Base-by-base conservation (phyloP, 306 rosid genomes). In the Cotoneaster glaucophyllus region DNA sequence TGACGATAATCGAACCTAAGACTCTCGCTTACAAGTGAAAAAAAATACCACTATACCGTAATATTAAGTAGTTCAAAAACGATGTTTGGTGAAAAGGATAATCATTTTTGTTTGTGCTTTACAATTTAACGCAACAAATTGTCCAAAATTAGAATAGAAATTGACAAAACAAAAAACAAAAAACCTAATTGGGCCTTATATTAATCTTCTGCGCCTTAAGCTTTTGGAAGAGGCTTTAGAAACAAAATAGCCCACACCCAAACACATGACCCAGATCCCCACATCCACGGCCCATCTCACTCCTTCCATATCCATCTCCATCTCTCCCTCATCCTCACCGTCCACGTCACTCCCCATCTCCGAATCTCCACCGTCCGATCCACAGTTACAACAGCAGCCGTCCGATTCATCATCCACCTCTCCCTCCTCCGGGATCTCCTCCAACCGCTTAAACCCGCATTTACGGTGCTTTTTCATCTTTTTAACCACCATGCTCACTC, bases 191-290 rank as follows among this genome's bases (percentile, higher is more conserved):
- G 25, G 44, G 25, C 39, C 39, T 82, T 72, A 87, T 3, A 84
- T 26, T 15, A 81, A 44, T 56, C 74, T 80, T 74, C 62, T 74
- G 12, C 83, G 85, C 29, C 81, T 85, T 67, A 89, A 39, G 19
- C 70, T 50, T 56, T 82, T 81, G 26, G 76, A 67, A 28, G 91
- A 84, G 31, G 88, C 86, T 64, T 70, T 81, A 2, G 91, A 89
- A 32, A 87, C 88, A 73, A 87, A 77, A 62, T 63, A 70, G 25
- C 88, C 91, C 54, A 89, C 85, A 29, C 93, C 91, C 56, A 87
- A 80, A 71, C 88, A 89, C 77, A 83, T 58, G 69, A 79, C 86
- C 91, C 93, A 89, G 65, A 89, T 74, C 0, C 90, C 91, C 81
- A 86, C 64, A 62, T 87, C 91, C 9, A 87, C 83, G 45, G 85